A percentile compares a stretch with the other conserved stretches of the same genome.
Evolutionary conservation across 1,284 basidiomycete genomes (phyloP).

Genomic region (Marasmius tenuissimus): DNA sequence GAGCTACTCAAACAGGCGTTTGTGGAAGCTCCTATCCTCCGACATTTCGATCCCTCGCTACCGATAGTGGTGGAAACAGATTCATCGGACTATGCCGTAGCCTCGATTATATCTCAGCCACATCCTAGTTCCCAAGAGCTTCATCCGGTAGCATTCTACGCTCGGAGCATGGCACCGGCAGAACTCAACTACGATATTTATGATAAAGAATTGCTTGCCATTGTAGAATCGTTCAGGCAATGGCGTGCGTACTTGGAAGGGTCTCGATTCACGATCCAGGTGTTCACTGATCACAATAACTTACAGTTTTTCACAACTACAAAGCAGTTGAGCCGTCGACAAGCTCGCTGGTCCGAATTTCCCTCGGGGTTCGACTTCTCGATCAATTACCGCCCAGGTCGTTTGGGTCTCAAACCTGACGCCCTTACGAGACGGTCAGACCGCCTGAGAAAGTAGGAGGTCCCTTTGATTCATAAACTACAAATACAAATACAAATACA

Average conservation of each 20-base stretch:
- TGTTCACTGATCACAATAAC: conserved; percentile 30
- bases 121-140: conserved; percentile 15
- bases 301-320: conserved; percentile 29
- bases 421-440: neutral
- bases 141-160: conserved; percentile 33
- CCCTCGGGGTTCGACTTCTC: conserved; percentile 12
- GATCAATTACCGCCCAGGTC: conserved; percentile 1
- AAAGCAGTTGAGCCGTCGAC: conserved; percentile 23
- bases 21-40: conserved; percentile 11
- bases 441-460: no score
- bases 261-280: conserved; percentile 11
- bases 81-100: conserved; percentile 17
- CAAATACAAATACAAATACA: no score
- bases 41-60: conserved; percentile 23
- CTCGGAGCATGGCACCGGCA: conserved; percentile 25
- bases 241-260: conserved; percentile 30
- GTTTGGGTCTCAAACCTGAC: conserved; percentile 5
- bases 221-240: conserved; percentile 5
- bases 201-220: no score
- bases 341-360: conserved; percentile 27
- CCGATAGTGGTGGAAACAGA: conserved; percentile 31
- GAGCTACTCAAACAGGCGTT: conserved; percentile 12
- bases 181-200: conserved; percentile 29
- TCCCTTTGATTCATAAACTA: no score
- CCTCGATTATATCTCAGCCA: conserved; percentile 10